phyloP scores from a whole-genome alignment of 495 filamentous ascomycete genomes.

The Hyaloscypha hepaticicola region DNA sequence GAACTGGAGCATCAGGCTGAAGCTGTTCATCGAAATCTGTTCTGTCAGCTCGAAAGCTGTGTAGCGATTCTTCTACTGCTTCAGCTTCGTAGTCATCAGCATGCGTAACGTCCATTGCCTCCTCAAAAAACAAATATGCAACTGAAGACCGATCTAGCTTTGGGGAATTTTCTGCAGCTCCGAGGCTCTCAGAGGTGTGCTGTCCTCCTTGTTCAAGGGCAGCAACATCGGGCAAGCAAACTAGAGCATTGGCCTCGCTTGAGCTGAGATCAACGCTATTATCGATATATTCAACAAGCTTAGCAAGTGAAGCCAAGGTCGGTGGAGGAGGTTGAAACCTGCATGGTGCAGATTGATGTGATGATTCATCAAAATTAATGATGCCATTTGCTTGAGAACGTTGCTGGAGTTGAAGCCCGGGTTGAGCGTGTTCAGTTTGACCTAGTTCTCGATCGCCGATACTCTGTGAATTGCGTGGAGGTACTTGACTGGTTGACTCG shows the following conservation, averaged over 20 bases:
- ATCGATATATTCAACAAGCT: neutral
- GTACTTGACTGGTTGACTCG: neutral
- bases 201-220: neutral
- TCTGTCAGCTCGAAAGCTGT: neutral
- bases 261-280: slow-evolving; percentile 2
- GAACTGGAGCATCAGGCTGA: neutral
- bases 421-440: too few species aligned
- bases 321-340: neutral
- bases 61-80: neutral
- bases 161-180: neutral
- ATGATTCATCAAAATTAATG: neutral
- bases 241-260: neutral
- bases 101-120: neutral
- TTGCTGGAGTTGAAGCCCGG: too few species aligned
- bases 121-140: neutral
- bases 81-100: neutral
- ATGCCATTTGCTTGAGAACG: neutral
- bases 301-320: neutral
- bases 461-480: neutral
- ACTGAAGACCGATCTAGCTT: neutral
- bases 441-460: neutral
- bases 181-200: neutral
- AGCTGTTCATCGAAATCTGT: neutral
- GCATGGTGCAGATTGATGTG: neutral
- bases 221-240: neutral